Conservation (phyloP, 352 stramenopile species). For the Phytophthora ramorum region DNA sequence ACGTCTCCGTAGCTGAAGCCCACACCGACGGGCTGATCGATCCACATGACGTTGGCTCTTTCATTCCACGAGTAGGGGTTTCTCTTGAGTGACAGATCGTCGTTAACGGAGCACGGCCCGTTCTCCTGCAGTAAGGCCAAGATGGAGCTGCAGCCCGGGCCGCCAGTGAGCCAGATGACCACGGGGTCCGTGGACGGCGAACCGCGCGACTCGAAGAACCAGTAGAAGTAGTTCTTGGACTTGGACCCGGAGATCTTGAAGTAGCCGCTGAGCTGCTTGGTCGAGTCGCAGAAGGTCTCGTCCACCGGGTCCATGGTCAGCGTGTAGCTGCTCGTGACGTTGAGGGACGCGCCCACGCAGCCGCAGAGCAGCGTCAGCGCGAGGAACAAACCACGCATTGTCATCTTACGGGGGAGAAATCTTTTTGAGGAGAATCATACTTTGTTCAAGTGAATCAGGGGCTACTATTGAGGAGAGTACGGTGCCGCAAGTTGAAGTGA, state of each 20-base stretch:
- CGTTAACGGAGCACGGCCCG: constrained; percentile 94
- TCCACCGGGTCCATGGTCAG: constrained; percentile 66
- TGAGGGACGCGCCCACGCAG: constrained; percentile 9
- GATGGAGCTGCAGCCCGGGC: constrained; percentile 94
- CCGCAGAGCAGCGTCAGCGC: constrained; percentile 16
- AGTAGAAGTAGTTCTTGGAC: constrained; percentile 97
- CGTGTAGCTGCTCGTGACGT: constrained; percentile 43
- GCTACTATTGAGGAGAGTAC: not conserved
- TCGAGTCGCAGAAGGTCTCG: constrained; percentile 73
- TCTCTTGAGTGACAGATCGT: constrained; percentile 86
- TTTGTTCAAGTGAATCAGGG: constrained; percentile 1
- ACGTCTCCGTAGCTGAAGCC: constrained; percentile 94
- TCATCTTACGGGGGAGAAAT: not conserved
- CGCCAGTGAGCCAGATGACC: constrained; percentile 98
- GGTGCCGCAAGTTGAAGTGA: constrained; percentile 10
- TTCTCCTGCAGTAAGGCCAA: constrained; percentile 96
- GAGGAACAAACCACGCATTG: constrained; percentile 13
- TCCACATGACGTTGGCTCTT: constrained; percentile 95
- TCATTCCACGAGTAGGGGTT: constrained; percentile 96
- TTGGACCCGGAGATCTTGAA: constrained; percentile 84
- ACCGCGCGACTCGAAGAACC: constrained; percentile 94
- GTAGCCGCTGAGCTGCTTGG: constrained; percentile 84
- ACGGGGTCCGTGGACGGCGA: constrained; percentile 90
- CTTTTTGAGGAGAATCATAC: constrained; percentile 1
- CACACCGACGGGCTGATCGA: constrained; percentile 96